Conservation (phyloP, 371 early-diverging fungal genomes). For the Mucor irregularis region DNA sequence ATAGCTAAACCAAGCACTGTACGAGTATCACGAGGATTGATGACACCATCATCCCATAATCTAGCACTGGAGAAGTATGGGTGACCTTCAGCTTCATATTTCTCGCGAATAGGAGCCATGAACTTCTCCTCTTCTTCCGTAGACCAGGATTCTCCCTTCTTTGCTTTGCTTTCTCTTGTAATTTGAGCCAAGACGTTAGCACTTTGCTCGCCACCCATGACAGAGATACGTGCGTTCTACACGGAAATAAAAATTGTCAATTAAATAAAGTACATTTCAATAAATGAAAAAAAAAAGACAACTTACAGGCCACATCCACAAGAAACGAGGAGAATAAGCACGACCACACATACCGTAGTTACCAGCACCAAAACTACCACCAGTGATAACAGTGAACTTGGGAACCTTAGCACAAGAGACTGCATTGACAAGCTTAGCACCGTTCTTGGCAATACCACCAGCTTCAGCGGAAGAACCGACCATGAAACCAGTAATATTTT, state of each 20-base stretch:
- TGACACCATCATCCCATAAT: slow-evolving; percentile 98
- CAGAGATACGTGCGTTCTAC: slow-evolving; percentile 89
- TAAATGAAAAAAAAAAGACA: no score
- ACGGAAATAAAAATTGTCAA: background rate
- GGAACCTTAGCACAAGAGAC: slow-evolving; percentile 96
- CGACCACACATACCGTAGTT: slow-evolving; percentile 99
- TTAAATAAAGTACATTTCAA: no score
- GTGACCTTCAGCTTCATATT: slow-evolving; percentile 94
- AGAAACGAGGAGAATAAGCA: slow-evolving; percentile 92
- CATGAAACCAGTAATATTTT: slow-evolving; percentile 98
- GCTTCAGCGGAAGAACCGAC: slow-evolving; percentile 96
- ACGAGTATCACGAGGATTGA: slow-evolving; percentile 91
- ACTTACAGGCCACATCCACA: slow-evolving; percentile 97
- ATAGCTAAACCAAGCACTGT: slow-evolving; percentile 85
- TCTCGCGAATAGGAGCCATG: slow-evolving; percentile 83
- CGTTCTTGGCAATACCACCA: slow-evolving; percentile 97
- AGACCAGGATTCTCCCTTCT: slow-evolving; percentile 79
- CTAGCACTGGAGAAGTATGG: slow-evolving; percentile 91
- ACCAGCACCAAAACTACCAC: slow-evolving; percentile 92
- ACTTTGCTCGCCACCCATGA: slow-evolving; percentile 99
- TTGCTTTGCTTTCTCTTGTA: slow-evolving; percentile 81
- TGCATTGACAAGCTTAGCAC: slow-evolving; percentile 97
- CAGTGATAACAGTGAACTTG: slow-evolving; percentile 93
- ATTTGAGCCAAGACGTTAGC: slow-evolving; percentile 94
- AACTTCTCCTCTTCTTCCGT: slow-evolving; percentile 76